Conservation (phyloP, 2,329 filamentous ascomycete species). For the Cryphonectria parasitica region DNA sequence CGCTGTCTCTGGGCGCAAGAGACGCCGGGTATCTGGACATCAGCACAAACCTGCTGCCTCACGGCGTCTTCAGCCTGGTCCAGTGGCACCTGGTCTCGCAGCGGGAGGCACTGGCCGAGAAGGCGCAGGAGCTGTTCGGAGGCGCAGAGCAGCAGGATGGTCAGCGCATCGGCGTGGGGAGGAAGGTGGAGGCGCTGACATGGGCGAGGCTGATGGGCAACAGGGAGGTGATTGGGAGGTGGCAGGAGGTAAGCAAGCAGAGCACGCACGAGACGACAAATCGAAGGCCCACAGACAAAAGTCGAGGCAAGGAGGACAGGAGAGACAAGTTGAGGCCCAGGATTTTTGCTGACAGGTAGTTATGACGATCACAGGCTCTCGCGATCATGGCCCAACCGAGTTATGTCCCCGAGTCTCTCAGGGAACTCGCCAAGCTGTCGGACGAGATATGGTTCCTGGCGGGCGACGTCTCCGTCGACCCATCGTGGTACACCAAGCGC, state of each 20-base stretch:
- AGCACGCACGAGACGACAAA: background rate
- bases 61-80: slow-evolving; percentile 81
- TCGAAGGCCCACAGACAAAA: too few species aligned
- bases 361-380: slow-evolving; percentile 63
- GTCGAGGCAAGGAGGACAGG: background rate
- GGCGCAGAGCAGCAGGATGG: slow-evolving; percentile 38
- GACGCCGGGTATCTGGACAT: slow-evolving; percentile 88
- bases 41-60: slow-evolving; percentile 79
- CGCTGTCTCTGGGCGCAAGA: slow-evolving; percentile 77
- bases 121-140: slow-evolving; percentile 45
- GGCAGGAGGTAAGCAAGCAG: slow-evolving; percentile 76
- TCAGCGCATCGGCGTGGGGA: slow-evolving; percentile 52
- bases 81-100: slow-evolving; percentile 74
- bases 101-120: slow-evolving; percentile 60
- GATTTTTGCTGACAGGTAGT: slow-evolving; percentile 12
- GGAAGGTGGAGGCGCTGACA: slow-evolving; percentile 71
- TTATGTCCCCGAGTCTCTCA: slow-evolving; percentile 74
- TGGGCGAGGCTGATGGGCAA: slow-evolving; percentile 81
- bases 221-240: slow-evolving; percentile 69
- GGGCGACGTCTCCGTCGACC: slow-evolving; percentile 80
- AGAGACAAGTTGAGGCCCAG: background rate
- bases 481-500: slow-evolving; percentile 79
- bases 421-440: slow-evolving; percentile 78
- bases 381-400: slow-evolving; percentile 86
- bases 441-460: slow-evolving; percentile 92